phyloP scores from a whole-genome alignment of 768 basidiomycete genomes.

The Strobilomyces dryophilus region DNA sequence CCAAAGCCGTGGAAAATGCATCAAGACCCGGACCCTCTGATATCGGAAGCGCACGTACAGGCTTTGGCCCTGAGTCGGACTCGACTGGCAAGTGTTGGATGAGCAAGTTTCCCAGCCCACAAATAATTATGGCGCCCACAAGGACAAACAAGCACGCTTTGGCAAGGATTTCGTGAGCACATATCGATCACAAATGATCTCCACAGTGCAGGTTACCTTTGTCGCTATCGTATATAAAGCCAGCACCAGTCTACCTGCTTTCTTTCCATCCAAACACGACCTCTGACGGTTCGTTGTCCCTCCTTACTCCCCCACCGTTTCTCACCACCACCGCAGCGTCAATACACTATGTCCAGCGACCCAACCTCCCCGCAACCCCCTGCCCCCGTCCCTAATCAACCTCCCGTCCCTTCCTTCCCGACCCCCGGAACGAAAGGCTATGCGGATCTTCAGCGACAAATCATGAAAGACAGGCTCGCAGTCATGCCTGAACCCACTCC shows the following conservation, averaged over 20 bases:
- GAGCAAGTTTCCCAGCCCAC: slow-evolving; percentile 24
- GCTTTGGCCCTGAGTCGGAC: no score
- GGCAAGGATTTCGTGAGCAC: slow-evolving; percentile 21
- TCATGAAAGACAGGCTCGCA: slow-evolving; percentile 19
- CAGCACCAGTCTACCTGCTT: not conserved
- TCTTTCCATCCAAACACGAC: slow-evolving; percentile 1
- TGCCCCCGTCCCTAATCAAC: slow-evolving; percentile 1
- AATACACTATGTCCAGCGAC: slow-evolving; percentile 13
- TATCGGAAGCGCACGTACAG: not conserved
- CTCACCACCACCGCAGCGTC: slow-evolving; percentile 4
- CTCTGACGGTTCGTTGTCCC: slow-evolving; percentile 3
- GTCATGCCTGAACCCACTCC: slow-evolving; percentile 15
- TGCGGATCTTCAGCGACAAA: slow-evolving; percentile 11
- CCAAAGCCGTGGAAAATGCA: not conserved
- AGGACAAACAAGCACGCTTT: slow-evolving; percentile 43
- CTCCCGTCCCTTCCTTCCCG: slow-evolving; percentile 6
- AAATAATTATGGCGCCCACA: slow-evolving; percentile 38
- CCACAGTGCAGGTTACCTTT: slow-evolving; percentile 23
- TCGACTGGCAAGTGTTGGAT: not conserved
- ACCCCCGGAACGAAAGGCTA: slow-evolving; percentile 19
- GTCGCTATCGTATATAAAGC: slow-evolving; percentile 27
- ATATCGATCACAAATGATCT: slow-evolving; percentile 32
- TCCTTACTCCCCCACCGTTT: not conserved
- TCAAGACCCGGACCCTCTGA: not conserved
- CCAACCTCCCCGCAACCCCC: slow-evolving; percentile 8